These are phyloP conservation scores for Xylaria arbuscula DNA, from an alignment of 2,329 filamentous ascomycete genomes.

Conservation along the genomic window DNA sequence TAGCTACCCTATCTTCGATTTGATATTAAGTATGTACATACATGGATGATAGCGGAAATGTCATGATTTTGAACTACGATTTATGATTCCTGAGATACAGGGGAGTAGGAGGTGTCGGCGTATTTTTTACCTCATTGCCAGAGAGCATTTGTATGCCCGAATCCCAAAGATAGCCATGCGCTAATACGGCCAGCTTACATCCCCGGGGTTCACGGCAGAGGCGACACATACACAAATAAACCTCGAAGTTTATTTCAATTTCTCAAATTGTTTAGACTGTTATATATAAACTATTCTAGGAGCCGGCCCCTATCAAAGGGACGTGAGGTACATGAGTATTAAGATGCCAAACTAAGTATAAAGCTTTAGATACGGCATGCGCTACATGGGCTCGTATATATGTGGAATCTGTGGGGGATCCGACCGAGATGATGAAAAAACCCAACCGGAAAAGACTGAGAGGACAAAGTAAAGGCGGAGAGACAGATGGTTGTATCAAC, in stretches of 20 bases:
- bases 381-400: constrained; percentile 47
- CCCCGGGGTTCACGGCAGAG: neutral
- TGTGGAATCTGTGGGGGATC: constrained; percentile 7
- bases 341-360: constrained; percentile 41
- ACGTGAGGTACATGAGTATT: constrained; percentile 39
- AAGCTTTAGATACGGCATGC: constrained; percentile 40
- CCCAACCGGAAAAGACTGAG: neutral
- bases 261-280: constrained; percentile 11
- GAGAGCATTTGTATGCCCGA: no score
- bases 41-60: no score
- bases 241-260: neutral
- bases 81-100: no score
- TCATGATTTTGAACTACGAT: no score
- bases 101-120: no score
- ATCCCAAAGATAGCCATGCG: no score
- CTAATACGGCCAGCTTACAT: neutral
- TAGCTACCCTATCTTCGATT: no score
- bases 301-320: constrained; percentile 30
- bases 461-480: neutral
- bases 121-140: no score
- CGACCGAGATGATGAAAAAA: neutral
- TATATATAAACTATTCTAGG: constrained; percentile 34
- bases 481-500: constrained; percentile 4
- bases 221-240: neutral
- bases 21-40: no score